Evolutionary conservation across 2,329 filamentous ascomycete genomes (phyloP).

Genomic region (Exophiala phaeomuriformis): DNA sequence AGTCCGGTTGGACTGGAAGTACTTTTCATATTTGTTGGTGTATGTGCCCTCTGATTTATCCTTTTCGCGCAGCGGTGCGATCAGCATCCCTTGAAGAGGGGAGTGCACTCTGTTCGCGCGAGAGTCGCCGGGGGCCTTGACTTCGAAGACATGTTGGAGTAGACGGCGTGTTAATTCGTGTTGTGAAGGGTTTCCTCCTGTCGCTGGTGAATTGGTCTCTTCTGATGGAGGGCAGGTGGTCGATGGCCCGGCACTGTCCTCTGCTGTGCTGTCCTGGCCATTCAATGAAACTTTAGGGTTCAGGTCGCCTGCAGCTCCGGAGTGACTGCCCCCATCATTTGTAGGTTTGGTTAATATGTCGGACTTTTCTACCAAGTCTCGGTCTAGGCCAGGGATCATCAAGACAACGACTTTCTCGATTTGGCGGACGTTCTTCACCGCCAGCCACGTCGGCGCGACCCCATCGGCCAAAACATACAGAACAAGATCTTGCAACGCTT

Average conservation of each 20-base stretch:
- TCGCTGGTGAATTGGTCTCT: background rate
- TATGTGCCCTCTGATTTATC: conserved; percentile 54
- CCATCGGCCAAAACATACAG: conserved; percentile 58
- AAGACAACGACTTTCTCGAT: conserved; percentile 73
- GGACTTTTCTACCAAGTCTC: conserved; percentile 59
- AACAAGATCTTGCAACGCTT: conserved; percentile 51
- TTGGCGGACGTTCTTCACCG: conserved; percentile 49
- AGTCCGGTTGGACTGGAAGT: conserved; percentile 68
- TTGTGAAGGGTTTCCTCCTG: background rate
- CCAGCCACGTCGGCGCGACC: conserved; percentile 56
- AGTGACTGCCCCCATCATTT: background rate
- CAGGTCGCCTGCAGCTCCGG: background rate
- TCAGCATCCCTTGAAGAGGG: conserved; percentile 76
- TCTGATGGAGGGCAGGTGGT: background rate
- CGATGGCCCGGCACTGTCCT: background rate
- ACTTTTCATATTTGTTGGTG: conserved; percentile 51
- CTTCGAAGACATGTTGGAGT: conserved; percentile 82
- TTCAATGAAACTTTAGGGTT: background rate
- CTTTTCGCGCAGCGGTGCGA: conserved; percentile 59
- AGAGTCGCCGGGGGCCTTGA: conserved; percentile 79
- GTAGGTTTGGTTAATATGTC: conserved; percentile 2
- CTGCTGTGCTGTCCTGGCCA: background rate
- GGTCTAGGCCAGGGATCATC: conserved; percentile 86
- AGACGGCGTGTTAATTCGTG: conserved; percentile 46
- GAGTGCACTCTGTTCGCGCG: conserved; percentile 76